A percentile compares a stretch with the other conserved stretches of the same genome.
phyloP scores from a whole-genome alignment of 306 rosid genomes.

The Erythrophleum fordii region DNA sequence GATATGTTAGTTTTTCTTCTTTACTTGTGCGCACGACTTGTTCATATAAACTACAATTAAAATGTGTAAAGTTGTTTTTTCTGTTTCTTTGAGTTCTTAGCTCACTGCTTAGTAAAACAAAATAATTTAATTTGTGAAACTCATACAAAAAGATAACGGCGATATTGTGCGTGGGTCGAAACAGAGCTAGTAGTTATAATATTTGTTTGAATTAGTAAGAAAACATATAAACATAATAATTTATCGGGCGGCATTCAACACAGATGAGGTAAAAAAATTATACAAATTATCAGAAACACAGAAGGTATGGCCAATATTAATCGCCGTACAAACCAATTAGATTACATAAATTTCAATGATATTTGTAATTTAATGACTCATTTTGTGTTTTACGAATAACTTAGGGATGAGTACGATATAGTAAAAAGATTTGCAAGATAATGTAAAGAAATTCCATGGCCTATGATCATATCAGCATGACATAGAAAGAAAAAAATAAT shows the following conservation, averaged over 20 bases:
- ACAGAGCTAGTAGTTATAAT: background rate
- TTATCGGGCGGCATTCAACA: background rate
- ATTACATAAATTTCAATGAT: constrained; percentile 36
- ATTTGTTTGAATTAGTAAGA: background rate
- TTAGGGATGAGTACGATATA: too few relatives aligned
- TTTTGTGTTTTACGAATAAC: constrained; percentile 8
- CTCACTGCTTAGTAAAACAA: background rate
- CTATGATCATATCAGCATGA: too few relatives aligned
- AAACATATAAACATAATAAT: background rate
- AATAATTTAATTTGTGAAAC: background rate
- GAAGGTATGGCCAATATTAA: background rate
- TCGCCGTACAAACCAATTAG: background rate
- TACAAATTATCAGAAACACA: background rate
- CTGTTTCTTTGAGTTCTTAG: background rate
- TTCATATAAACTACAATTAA: constrained; percentile 3
- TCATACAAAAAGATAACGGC: constrained; percentile 9
- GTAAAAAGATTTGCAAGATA: too few relatives aligned
- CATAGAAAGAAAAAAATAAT: too few relatives aligned
- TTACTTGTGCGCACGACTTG: constrained; percentile 36
- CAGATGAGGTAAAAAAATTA: background rate
- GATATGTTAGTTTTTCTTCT: background rate
- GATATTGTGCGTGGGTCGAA: constrained; percentile 10
- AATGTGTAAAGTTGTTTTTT: constrained; percentile 34
- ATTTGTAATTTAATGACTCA: constrained; percentile 19
- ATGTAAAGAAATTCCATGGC: too few relatives aligned